Conservation (phyloP, 441 rosid species). For the Populus hybrid region DNA sequence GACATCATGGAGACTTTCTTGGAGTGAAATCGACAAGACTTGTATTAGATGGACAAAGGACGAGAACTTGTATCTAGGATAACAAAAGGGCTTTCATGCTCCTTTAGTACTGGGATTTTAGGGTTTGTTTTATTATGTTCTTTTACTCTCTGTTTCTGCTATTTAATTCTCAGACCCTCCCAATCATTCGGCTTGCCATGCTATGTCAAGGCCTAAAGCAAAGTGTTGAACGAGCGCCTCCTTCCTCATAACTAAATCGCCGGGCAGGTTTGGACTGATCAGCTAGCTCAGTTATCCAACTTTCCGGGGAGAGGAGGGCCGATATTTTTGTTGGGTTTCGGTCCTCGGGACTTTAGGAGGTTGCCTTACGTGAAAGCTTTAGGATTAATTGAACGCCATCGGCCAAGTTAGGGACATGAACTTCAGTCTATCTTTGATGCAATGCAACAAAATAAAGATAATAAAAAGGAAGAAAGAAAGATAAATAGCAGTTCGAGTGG, state of each 20-base stretch:
- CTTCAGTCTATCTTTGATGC: too few species aligned
- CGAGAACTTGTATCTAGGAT: slow-evolving; percentile 28
- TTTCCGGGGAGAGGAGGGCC: too few species aligned
- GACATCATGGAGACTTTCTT: slow-evolving; percentile 79
- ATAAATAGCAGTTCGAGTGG: too few species aligned
- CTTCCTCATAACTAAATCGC: background rate
- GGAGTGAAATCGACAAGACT: slow-evolving; percentile 38
- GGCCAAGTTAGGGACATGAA: too few species aligned
- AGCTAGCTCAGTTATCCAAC: too few species aligned
- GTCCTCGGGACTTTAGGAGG: too few species aligned
- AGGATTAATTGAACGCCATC: too few species aligned
- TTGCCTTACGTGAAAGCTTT: too few species aligned
- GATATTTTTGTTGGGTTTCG: too few species aligned
- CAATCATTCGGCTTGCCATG: slow-evolving; percentile 22
- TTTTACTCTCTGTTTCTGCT: slow-evolving; percentile 14
- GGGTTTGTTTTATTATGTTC: slow-evolving; percentile 17
- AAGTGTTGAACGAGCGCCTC: background rate
- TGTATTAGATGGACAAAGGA: background rate
- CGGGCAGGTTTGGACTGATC: too few species aligned
- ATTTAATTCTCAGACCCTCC: slow-evolving; percentile 13
- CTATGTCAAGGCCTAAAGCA: background rate
- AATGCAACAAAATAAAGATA: too few species aligned
- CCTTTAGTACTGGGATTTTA: slow-evolving; percentile 9
- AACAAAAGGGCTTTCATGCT: slow-evolving; percentile 4
- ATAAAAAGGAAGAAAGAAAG: too few species aligned